A percentile compares a stretch with the other conserved stretches of the same genome.
Conservation (phyloP, 495 filamentous ascomycete genomes). For the Podospora pseudocomata region DNA sequence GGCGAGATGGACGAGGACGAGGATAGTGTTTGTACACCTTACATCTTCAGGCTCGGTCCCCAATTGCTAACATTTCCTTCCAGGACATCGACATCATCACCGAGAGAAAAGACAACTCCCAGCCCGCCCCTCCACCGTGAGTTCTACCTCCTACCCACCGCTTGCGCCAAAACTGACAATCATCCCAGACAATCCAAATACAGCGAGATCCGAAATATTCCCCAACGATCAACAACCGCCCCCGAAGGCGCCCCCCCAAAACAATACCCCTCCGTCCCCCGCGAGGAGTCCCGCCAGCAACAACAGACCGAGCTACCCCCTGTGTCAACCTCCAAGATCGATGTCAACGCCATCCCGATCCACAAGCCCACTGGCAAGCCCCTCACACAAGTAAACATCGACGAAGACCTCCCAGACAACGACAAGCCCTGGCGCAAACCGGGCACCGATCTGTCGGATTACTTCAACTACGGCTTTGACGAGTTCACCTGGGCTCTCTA, state of each 20-base stretch:
- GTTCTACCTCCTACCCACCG: slow-evolving; percentile 24
- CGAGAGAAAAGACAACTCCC: slow-evolving; percentile 72
- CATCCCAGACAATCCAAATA: slow-evolving; percentile 46
- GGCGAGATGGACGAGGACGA: slow-evolving; percentile 74
- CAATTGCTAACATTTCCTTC: slow-evolving; percentile 19
- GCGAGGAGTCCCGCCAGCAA: slow-evolving; percentile 33
- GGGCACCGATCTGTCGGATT: slow-evolving; percentile 92
- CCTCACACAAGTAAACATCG: slow-evolving; percentile 79
- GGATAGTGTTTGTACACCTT: slow-evolving; percentile 38
- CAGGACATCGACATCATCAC: slow-evolving; percentile 96
- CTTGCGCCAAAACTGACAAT: not conserved
- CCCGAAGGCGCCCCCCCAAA: slow-evolving; percentile 47
- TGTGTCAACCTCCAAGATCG: slow-evolving; percentile 71
- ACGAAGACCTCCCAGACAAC: slow-evolving; percentile 74
- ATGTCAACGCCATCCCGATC: slow-evolving; percentile 77
- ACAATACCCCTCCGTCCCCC: slow-evolving; percentile 43
- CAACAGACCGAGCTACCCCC: slow-evolving; percentile 44
- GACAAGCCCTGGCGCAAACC: slow-evolving; percentile 95
- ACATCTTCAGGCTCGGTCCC: slow-evolving; percentile 9
- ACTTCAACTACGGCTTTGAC: slow-evolving; percentile 99
- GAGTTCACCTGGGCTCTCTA: slow-evolving; percentile 98
- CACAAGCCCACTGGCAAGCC: slow-evolving; percentile 71
- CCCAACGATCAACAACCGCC: slow-evolving; percentile 50
- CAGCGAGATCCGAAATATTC: slow-evolving; percentile 63
- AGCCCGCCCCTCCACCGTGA: slow-evolving; percentile 64